Evolutionary conservation across 2,329 filamentous ascomycete genomes (phyloP).

Genomic region (Colletotrichum sp.): DNA sequence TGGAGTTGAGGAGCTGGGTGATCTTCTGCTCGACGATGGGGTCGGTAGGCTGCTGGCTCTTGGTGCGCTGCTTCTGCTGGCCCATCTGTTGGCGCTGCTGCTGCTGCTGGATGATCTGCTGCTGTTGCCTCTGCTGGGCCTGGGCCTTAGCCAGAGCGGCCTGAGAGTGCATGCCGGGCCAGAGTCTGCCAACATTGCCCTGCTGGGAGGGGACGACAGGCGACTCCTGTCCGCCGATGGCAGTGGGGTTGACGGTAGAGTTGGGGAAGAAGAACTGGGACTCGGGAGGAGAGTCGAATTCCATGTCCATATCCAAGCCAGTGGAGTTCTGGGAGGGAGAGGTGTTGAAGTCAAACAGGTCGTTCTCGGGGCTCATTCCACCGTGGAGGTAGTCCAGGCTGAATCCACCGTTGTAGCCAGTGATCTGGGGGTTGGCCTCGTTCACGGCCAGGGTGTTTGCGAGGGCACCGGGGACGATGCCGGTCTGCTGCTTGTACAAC

Average conservation of each 20-base stretch:
- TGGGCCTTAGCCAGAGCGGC: slow-evolving; percentile 79
- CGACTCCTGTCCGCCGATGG: slow-evolving; percentile 67
- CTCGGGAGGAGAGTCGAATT: slow-evolving; percentile 49
- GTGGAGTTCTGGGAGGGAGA: slow-evolving; percentile 67
- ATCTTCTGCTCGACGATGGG: slow-evolving; percentile 90
- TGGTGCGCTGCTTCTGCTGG: slow-evolving; percentile 53
- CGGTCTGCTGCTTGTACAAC: slow-evolving; percentile 94
- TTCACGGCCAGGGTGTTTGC: slow-evolving; percentile 82
- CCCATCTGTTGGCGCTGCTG: slow-evolving; percentile 52
- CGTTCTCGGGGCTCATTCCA: slow-evolving; percentile 64
- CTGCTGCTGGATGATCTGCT: slow-evolving; percentile 51
- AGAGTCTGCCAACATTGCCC: slow-evolving; percentile 73
- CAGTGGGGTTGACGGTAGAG: slow-evolving; percentile 71
- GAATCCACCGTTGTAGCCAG: slow-evolving; percentile 56
- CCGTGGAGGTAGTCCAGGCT: slow-evolving; percentile 55
- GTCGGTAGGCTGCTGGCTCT: slow-evolving; percentile 61
- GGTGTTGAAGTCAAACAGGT: slow-evolving; percentile 76
- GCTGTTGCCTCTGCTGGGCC: slow-evolving; percentile 68
- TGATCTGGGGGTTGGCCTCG: slow-evolving; percentile 59
- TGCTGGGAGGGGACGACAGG: slow-evolving; percentile 52
- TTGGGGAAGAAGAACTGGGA: slow-evolving; percentile 69
- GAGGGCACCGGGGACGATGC: slow-evolving; percentile 84
- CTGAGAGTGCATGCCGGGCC: slow-evolving; percentile 93
- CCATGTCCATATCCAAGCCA: slow-evolving; percentile 71
- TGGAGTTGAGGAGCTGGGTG: slow-evolving; percentile 88